phyloP scores from a whole-genome alignment of 106 monocot genomes.

The Allium fistulosum region DNA sequence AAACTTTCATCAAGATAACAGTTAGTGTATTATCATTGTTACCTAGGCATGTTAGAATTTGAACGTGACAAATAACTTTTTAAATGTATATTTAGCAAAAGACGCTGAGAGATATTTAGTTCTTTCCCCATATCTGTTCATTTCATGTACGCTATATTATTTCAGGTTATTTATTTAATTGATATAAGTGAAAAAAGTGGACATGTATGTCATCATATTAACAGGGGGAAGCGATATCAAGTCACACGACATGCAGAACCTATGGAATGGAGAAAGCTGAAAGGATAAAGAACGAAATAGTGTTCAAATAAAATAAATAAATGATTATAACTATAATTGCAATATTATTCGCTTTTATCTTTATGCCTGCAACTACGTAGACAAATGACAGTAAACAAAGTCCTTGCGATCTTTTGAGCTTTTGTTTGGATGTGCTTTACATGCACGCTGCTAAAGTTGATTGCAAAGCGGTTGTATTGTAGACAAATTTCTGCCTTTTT shows the following conservation, averaged over 20 bases:
- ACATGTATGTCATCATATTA: background rate
- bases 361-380: constrained; percentile 9
- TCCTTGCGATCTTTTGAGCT: constrained; percentile 10
- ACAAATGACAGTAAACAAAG: constrained; percentile 18
- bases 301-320: background rate
- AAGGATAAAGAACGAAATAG: background rate
- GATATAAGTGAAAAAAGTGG: background rate
- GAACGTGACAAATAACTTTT: too few relatives aligned
- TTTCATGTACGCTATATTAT: too few relatives aligned
- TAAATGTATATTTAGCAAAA: too few relatives aligned
- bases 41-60: too few relatives aligned
- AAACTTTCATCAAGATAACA: background rate
- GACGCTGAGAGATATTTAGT: too few relatives aligned
- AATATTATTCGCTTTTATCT: background rate
- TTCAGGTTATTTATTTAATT: background rate
- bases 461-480: constrained; percentile 9
- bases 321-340: background rate
- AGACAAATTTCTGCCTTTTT: background rate
- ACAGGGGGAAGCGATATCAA: too few relatives aligned
- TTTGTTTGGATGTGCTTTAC: constrained; percentile 25
- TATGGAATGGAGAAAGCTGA: background rate
- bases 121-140: too few relatives aligned
- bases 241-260: background rate
- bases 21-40: background rate
- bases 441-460: constrained; percentile 50